Evolutionary conservation across 192 early-diverging fungal genomes (phyloP).

Genomic region (Podochytrium sp.): DNA sequence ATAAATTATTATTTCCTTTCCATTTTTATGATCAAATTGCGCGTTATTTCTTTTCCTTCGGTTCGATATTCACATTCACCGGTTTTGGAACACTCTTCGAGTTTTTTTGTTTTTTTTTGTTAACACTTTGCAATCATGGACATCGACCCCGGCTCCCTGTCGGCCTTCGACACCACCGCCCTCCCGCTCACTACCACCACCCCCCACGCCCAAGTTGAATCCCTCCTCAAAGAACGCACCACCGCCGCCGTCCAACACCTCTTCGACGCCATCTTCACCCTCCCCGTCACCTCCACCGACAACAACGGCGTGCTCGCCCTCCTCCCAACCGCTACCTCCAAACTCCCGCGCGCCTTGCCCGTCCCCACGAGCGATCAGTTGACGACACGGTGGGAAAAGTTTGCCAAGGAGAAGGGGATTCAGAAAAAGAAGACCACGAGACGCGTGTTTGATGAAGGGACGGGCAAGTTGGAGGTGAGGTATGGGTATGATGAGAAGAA

Average conservation of each 20-base stretch:
- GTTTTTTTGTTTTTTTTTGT: too few species aligned
- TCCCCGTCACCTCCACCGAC: slow-evolving; percentile 59
- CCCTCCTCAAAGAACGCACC: slow-evolving; percentile 51
- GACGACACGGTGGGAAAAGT: slow-evolving; percentile 97
- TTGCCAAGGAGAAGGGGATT: slow-evolving; percentile 96
- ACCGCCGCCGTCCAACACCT: slow-evolving; percentile 85
- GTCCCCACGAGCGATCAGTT: slow-evolving; percentile 83
- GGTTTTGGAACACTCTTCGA: too few species aligned
- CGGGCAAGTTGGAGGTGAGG: slow-evolving; percentile 81
- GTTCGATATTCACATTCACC: too few species aligned
- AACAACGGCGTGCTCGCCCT: slow-evolving; percentile 78
- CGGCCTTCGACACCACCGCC: slow-evolving; percentile 81
- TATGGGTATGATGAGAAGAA: slow-evolving; percentile 88
- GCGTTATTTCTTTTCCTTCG: too few species aligned
- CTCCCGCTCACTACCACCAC: slow-evolving; percentile 59
- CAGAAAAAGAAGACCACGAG: slow-evolving; percentile 81
- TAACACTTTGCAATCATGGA: too few species aligned
- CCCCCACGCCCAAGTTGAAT: slow-evolving; percentile 49
- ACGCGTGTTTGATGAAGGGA: slow-evolving; percentile 82
- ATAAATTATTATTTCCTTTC: too few species aligned
- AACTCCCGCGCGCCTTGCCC: slow-evolving; percentile 91
- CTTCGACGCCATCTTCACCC: slow-evolving; percentile 86
- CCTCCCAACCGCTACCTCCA: slow-evolving; percentile 71
- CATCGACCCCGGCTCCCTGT: slow-evolving; percentile 87
- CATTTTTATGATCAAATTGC: too few species aligned